phyloP scores from a whole-genome alignment of 208 protist species.

The Trypanosomatidae sp. region DNA sequence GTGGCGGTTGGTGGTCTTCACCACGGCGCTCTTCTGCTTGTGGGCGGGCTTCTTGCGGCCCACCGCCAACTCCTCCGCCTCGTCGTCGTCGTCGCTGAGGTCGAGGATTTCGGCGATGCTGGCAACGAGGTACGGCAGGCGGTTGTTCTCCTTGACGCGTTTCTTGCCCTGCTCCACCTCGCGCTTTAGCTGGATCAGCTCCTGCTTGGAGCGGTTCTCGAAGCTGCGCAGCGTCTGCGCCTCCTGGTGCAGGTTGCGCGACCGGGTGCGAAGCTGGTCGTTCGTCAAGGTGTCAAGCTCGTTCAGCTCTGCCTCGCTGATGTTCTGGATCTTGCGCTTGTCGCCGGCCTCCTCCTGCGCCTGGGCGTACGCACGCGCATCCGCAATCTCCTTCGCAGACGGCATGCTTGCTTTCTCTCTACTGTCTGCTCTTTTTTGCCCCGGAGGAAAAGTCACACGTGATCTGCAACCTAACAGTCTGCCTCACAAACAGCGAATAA shows the following conservation, averaged over 20 bases:
- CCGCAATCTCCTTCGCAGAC: slow-evolving; percentile 28
- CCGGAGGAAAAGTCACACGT: not conserved
- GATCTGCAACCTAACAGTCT: too few relatives aligned
- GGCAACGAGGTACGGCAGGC: slow-evolving; percentile 86
- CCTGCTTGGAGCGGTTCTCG: slow-evolving; percentile 51
- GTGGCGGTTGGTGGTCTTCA: slow-evolving; percentile 99
- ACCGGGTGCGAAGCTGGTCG: slow-evolving; percentile 65
- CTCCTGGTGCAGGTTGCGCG: slow-evolving; percentile 64
- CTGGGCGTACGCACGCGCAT: slow-evolving; percentile 27
- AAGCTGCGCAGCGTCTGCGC: slow-evolving; percentile 61
- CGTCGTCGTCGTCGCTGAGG: slow-evolving; percentile 74
- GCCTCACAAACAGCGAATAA: too few relatives aligned
- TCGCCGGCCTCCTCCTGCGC: slow-evolving; percentile 28
- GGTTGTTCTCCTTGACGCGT: slow-evolving; percentile 83
- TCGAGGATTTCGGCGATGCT: slow-evolving; percentile 88
- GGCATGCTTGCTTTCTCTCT: slow-evolving; percentile 4
- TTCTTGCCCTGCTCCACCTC: slow-evolving; percentile 70
- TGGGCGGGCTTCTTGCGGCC: slow-evolving; percentile 56
- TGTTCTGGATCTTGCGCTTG: slow-evolving; percentile 15
- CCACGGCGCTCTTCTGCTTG: slow-evolving; percentile 97
- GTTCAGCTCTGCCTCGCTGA: slow-evolving; percentile 61
- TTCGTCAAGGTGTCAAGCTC: slow-evolving; percentile 78
- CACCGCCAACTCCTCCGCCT: slow-evolving; percentile 72
- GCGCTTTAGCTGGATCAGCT: slow-evolving; percentile 50
- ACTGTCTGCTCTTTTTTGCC: not conserved